Evolutionary conservation across 352 stramenopile species (phyloP), one percentile per base, ranked within the genome.

Genomic region (Globisporangium viniferum): DNA sequence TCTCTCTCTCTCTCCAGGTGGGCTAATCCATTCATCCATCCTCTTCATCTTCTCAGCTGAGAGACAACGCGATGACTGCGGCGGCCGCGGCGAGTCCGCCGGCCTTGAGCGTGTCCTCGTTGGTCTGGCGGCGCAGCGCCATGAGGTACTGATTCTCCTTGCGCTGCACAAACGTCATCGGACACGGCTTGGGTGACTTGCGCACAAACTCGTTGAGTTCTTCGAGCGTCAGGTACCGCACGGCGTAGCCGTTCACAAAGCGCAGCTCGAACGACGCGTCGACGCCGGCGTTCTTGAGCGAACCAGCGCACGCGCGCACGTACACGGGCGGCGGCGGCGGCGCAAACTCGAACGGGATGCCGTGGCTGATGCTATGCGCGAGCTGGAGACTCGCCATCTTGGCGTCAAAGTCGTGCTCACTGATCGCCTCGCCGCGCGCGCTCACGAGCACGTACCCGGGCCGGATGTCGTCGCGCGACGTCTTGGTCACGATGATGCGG

Each of bases 401-500:
- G 22, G 77, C 53, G 35, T 80, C 83, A 53, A 92, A 86, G 59
- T 88, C 90, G 33, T 55, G 59, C 33, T 89, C 84, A 4, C 63
- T 77, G 15, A 94, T 67, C 6, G 67, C 55, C 8, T 83, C 67
- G 3, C 80, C 78, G 49, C 71, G 73, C 4, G 84, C 84, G 18
- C 73, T 46, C 5, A 90, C 44, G 33, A 94, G 73, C 36, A 92
- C 77, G 66, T 90, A 84, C 3, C 86, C 86, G 8, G 75, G 71
- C 2, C 59, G 68, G 18, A 94, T 78, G 62, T 91, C 86, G 10
- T 71, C 22, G 35, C 84, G 82, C 36, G 66, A 73, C 10, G 82
- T 89, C 51, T 77, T 76, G 41, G 83, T 92, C 14, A 94, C 84
- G 29, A 94, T 79, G 1, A 94, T 74, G 53, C 75, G 74, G 53